Conservation (phyloP, 129 eudicot genomes). For the Lactuca sativa region DNA sequence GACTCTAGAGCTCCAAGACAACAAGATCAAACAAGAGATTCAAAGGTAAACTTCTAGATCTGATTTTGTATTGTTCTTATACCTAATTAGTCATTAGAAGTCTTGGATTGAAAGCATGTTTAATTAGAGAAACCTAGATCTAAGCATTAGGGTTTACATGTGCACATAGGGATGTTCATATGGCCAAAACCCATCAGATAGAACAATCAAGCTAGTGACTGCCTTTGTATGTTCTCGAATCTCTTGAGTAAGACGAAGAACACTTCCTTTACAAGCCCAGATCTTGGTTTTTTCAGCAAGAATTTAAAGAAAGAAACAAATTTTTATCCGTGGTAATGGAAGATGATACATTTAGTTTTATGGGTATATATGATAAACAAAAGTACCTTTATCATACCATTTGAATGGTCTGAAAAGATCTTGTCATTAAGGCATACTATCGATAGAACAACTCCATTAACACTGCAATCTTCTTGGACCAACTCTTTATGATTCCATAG, state of each 20-base stretch:
- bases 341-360: background rate
- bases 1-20: too few relatives aligned
- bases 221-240: constrained; percentile 64
- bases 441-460: constrained; percentile 60
- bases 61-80: too few relatives aligned
- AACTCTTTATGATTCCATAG: constrained; percentile 73
- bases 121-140: too few relatives aligned
- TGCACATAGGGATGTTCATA: too few relatives aligned
- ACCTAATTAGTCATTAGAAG: too few relatives aligned
- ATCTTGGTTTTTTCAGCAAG: constrained; percentile 34
- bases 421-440: constrained; percentile 49
- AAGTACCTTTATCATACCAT: constrained; percentile 75
- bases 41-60: too few relatives aligned
- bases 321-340: constrained; percentile 8
- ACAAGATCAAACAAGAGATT: too few relatives aligned
- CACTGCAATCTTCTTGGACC: constrained; percentile 67
- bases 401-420: constrained; percentile 79
- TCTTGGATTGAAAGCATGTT: too few relatives aligned
- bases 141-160: too few relatives aligned
- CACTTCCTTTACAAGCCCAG: constrained; percentile 45
- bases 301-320: background rate
- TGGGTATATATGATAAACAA: background rate
- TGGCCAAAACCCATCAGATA: too few relatives aligned
- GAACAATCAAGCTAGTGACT: constrained; percentile 58
- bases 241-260: constrained; percentile 52